Evolutionary conservation across 164 flowering plant species (phyloP).

Genomic region (Tetracentron sinense): DNA sequence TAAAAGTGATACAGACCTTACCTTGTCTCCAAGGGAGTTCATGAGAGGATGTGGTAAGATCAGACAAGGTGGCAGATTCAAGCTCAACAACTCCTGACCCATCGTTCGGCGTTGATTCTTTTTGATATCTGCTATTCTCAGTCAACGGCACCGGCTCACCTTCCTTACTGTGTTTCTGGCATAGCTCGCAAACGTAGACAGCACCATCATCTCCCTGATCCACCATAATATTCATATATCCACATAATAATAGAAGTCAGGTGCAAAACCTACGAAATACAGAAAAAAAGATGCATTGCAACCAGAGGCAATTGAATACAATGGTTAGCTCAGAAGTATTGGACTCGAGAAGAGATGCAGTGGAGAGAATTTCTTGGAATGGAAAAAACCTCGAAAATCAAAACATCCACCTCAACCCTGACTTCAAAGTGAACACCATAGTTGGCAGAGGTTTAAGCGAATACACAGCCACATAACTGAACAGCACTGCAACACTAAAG

Average conservation of each 20-base stretch:
- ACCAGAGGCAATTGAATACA: neutral
- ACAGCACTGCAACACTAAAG: no score
- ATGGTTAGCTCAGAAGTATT: neutral
- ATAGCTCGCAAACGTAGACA: conserved; percentile 68
- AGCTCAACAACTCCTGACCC: conserved; percentile 21
- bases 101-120: conserved; percentile 9
- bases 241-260: conserved; percentile 8
- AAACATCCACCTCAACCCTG: no score
- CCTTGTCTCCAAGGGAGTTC: conserved; percentile 34
- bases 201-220: conserved; percentile 29
- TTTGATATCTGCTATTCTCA: conserved; percentile 13
- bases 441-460: no score
- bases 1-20: conserved; percentile 48
- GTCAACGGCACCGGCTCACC: conserved; percentile 8
- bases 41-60: conserved; percentile 11
- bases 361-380: no score
- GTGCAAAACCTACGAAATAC: neutral
- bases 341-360: neutral
- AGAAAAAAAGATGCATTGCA: neutral
- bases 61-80: conserved; percentile 20
- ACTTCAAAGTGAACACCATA: no score
- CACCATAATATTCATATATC: neutral
- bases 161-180: conserved; percentile 59
- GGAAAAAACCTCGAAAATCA: no score
- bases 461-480: no score